A percentile compares a stretch with the other conserved stretches of the same genome.
These are phyloP conservation scores for Solanum aculeatissimum DNA, from an alignment of 305 asterid genomes.

Conservation along the genomic window DNA sequence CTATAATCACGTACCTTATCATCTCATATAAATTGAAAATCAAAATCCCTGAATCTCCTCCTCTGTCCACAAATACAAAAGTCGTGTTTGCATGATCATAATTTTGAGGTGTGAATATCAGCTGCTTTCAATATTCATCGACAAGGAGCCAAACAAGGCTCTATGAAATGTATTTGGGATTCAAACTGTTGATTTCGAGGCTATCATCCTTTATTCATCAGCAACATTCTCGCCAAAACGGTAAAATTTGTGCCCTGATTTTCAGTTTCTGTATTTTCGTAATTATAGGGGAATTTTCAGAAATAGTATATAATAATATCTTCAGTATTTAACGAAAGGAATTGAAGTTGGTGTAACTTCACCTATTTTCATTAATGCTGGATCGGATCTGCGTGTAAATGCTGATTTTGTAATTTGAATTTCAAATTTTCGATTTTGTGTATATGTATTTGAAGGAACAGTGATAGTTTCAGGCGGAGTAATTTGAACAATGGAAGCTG, in stretches of 20 bases:
- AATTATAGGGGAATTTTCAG: neutral
- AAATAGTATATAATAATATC: neutral
- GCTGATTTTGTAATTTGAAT: neutral
- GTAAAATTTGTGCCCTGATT: neutral
- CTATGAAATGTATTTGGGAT: slow-evolving; percentile 49
- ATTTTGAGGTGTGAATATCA: neutral
- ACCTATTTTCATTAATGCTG: neutral
- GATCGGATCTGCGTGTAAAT: neutral
- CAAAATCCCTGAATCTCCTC: neutral
- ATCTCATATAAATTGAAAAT: neutral
- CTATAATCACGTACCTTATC: neutral
- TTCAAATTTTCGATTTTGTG: neutral
- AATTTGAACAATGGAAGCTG: neutral
- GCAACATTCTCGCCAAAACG: neutral
- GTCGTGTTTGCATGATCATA: neutral
- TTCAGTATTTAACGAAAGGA: neutral
- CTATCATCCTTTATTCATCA: neutral
- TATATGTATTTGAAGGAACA: neutral
- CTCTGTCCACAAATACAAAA: neutral
- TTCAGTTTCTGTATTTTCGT: neutral
- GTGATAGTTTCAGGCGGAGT: neutral
- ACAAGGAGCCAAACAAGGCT: slow-evolving; percentile 25
- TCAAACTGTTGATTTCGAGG: slow-evolving; percentile 29
- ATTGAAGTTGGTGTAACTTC: neutral
- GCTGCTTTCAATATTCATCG: neutral